Base-by-base conservation (phyloP, 768 basidiomycete genomes). In the Phlebiopsis gigantea region DNA sequence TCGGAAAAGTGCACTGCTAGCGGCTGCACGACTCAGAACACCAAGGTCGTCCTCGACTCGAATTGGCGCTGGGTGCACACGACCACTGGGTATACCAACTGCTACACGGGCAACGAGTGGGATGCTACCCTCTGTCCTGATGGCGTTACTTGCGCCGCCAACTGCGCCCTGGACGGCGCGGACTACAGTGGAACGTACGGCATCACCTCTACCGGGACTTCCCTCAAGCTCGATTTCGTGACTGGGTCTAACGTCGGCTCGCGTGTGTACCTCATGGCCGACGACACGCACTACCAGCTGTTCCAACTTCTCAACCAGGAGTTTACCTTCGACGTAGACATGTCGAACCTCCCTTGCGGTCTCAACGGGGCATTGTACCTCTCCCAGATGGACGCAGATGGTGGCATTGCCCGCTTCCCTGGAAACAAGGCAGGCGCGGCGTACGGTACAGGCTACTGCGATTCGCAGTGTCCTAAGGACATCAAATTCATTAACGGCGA, bases 71-170 rank as follows among this genome's bases (percentile, higher is more conserved):
- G 76, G 76, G 57, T 72, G 44, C 61, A 63, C 46, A 54, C 53
- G 39, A 65, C 42, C 43, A 24, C 45, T 55, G 72, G 63, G 15
- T 66, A 59, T 55, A 70, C 70, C 57, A 71, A 71, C 63, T 71
- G 68, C 68, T 81, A 81, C 71, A 79, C 75, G 57, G 80, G 79
- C 30, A 80, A 80, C 72, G 63, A 71, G 9, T 82, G 78, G 78
- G 70, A 80, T 68, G 58, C 71, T 9, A 70, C 75, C 4, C 65
- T 79, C 34, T 82, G 80, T 71, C 74, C 78, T 39, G 74, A 77
- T 59, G 65, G 69, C 19, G 62, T 62, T 2, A 77, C 76, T 46
- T 81, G 80, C 64, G 75, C 78, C 3, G 44, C 46, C 21, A 64
- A 64, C 63, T 64, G 63, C 46, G 63, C 63, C 6, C 60, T 63